phyloP scores from a whole-genome alignment of 2,329 filamentous ascomycete genomes.

The Penicillium thymicola region DNA sequence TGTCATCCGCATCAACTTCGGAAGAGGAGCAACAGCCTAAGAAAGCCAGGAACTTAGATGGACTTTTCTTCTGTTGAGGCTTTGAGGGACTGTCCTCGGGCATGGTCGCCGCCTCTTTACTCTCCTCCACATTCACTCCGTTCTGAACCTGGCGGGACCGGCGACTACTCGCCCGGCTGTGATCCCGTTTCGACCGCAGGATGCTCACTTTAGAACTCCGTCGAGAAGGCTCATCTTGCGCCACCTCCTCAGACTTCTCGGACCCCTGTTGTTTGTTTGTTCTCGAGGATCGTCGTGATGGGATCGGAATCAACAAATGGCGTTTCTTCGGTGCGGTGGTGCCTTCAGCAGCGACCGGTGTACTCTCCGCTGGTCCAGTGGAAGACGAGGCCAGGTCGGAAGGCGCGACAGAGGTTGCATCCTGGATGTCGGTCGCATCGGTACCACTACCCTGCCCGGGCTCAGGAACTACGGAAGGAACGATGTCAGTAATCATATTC shows the following conservation, averaged over 20 bases:
- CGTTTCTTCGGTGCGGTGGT: conserved; percentile 36
- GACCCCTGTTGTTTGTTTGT: conserved; percentile 34
- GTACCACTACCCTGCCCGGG: conserved; percentile 20
- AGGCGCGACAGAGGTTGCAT: conserved; percentile 19
- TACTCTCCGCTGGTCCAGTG: conserved; percentile 1
- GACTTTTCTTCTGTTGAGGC: conserved; percentile 41
- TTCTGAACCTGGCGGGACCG: conserved; percentile 39
- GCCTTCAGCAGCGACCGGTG: conserved; percentile 15
- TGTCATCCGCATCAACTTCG: conserved; percentile 44
- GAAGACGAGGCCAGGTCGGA: conserved; percentile 16
- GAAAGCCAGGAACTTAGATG: conserved; percentile 45
- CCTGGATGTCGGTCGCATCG: conserved; percentile 23
- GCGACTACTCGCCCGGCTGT: conserved; percentile 62
- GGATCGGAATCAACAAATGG: conserved; percentile 35
- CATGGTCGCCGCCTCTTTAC: conserved; percentile 29
- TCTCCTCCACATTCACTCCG: conserved; percentile 30
- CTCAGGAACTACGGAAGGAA: conserved; percentile 25
- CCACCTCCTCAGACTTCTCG: conserved; percentile 33
- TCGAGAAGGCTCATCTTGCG: conserved; percentile 47
- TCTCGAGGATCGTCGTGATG: conserved; percentile 40
- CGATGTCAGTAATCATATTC: conserved; percentile 12
- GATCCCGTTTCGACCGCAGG: conserved; percentile 61
- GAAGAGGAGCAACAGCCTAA: conserved; percentile 50
- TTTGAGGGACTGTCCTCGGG: conserved; percentile 35
- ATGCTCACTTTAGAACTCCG: conserved; percentile 65